phyloP scores from a whole-genome alignment of 257 asterid genomes.

The Solanum stenotomum region DNA sequence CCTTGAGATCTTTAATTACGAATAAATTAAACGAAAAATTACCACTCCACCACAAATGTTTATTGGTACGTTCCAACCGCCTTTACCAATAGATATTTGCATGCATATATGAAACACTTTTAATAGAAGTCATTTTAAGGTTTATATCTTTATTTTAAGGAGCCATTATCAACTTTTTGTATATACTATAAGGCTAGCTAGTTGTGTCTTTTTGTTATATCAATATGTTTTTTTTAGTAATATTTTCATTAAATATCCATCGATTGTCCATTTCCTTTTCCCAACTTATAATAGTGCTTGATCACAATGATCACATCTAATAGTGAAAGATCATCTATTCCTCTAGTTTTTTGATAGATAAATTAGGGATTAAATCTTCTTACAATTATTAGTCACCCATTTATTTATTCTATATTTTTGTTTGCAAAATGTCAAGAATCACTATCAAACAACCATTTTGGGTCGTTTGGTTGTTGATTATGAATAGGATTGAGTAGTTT shows the following conservation, averaged over 20 bases:
- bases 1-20: no score
- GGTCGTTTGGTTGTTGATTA: background rate
- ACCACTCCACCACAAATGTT: background rate
- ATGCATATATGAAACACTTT: no score
- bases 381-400: background rate
- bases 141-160: no score
- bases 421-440: background rate
- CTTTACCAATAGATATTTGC: no score
- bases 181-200: background rate
- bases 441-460: background rate
- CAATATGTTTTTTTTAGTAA: background rate
- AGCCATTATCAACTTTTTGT: background rate
- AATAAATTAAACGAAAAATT: background rate
- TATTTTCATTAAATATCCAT: background rate
- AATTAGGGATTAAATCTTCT: background rate
- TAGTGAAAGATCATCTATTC: background rate
- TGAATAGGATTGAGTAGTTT: background rate
- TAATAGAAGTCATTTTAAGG: no score
- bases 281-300: background rate
- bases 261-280: background rate
- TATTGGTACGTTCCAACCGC: background rate
- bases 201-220: background rate
- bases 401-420: no score
- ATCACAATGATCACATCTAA: background rate
- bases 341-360: background rate